Conservation (phyloP, 176 grass and related monocot species). For the Leersia perrieri region DNA sequence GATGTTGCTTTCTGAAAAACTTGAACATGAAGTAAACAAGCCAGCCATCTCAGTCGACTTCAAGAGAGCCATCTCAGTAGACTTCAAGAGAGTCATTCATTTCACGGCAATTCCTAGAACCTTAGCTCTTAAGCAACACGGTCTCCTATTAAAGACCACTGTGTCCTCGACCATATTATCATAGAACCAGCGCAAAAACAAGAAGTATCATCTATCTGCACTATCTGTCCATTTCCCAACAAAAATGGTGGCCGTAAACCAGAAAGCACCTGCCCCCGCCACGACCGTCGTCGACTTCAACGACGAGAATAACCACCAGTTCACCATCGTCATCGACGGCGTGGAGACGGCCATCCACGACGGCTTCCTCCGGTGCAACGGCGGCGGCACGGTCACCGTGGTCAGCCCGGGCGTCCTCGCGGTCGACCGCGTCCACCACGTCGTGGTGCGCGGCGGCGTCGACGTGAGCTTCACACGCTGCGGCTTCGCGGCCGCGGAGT, state of each 20-base stretch:
- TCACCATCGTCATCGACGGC: constrained; percentile 45
- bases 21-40: no score
- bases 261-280: neutral
- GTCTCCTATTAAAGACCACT: neutral
- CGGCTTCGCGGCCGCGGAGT: constrained; percentile 40
- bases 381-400: constrained; percentile 41
- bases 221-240: no score
- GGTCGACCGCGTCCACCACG: constrained; percentile 37
- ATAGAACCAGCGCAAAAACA: neutral
- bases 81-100: neutral
- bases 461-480: constrained; percentile 39
- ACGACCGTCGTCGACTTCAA: constrained; percentile 17
- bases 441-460: constrained; percentile 37
- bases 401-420: constrained; percentile 40
- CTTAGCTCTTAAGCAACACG: neutral
- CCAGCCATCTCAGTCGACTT: neutral
- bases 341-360: constrained; percentile 49
- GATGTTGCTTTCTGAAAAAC: neutral
- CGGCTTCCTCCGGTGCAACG: constrained; percentile 29
- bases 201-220: neutral
- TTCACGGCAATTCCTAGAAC: neutral
- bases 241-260: neutral
- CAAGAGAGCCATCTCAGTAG: neutral
- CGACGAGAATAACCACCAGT: constrained; percentile 13
- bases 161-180: neutral